Percentiles rank a stretch among this genome's conserved stretches.
phyloP scores from a whole-genome alignment of 176 grass and related monocot species.

The Cymbopogon citratus region DNA sequence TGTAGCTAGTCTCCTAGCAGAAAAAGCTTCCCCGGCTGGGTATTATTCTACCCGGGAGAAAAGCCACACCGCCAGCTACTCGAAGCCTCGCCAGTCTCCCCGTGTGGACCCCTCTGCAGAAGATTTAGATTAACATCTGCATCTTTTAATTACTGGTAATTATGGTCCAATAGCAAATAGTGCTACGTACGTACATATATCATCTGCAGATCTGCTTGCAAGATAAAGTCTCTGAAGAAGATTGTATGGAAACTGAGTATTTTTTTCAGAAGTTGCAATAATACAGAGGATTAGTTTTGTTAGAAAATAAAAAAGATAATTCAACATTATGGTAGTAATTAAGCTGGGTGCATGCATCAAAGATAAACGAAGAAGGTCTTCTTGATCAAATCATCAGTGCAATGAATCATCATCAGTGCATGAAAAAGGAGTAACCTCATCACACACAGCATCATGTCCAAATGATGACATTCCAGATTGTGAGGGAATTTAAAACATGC shows the following conservation, averaged over 20 bases:
- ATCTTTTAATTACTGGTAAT: background rate
- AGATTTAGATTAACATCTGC: background rate
- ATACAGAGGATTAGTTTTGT: background rate
- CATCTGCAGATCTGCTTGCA: background rate
- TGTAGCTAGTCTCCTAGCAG: slow-evolving; percentile 13
- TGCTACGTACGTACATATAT: background rate
- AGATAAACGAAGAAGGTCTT: background rate
- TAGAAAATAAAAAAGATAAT: background rate
- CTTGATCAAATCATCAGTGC: slow-evolving; percentile 4
- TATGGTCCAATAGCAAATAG: background rate
- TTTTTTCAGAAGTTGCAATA: background rate
- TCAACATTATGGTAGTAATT: background rate
- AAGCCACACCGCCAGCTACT: slow-evolving; percentile 53
- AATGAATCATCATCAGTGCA: slow-evolving; percentile 27
- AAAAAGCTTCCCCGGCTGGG: slow-evolving; percentile 34
- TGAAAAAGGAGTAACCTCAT: slow-evolving; percentile 8
- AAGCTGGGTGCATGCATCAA: background rate
- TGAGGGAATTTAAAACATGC: slow-evolving; percentile 9
- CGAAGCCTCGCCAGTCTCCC: slow-evolving; percentile 40
- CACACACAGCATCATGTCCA: slow-evolving; percentile 19
- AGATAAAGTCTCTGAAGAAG: background rate
- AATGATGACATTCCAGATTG: slow-evolving; percentile 37
- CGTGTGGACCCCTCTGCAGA: slow-evolving; percentile 18
- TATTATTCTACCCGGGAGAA: slow-evolving; percentile 67
- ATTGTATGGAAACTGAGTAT: background rate